Evolutionary conservation across 2,329 filamentous ascomycete species (phyloP).

Genomic region (Canariomyces notabilis): DNA sequence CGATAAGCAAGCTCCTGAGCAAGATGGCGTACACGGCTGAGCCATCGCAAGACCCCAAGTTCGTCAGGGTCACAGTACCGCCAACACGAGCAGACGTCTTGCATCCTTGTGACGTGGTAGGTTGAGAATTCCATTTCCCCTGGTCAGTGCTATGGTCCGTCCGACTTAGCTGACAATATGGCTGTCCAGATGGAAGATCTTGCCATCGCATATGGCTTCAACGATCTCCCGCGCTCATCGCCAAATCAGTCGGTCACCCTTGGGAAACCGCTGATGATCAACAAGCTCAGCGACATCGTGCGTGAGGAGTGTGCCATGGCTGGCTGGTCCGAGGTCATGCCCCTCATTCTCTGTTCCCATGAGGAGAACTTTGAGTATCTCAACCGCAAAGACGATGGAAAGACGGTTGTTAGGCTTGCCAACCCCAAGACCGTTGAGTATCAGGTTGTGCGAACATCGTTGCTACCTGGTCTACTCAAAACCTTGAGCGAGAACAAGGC

Average conservation of each 20-base stretch:
- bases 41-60: conserved; percentile 63
- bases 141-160: too few relatives aligned
- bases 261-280: conserved; percentile 81
- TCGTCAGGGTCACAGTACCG: conserved; percentile 77
- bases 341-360: conserved; percentile 91
- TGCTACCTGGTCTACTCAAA: conserved; percentile 85
- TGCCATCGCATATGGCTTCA: conserved; percentile 95
- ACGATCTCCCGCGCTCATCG: conserved; percentile 82
- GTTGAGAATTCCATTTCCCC: conserved; percentile 5
- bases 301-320: conserved; percentile 86
- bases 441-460: conserved; percentile 82
- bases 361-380: conserved; percentile 98
- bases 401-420: conserved; percentile 74
- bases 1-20: conserved; percentile 72
- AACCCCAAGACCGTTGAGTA: conserved; percentile 94
- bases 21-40: conserved; percentile 86
- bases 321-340: conserved; percentile 94
- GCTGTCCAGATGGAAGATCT: conserved; percentile 76
- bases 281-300: conserved; percentile 91
- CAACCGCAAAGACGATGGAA: conserved; percentile 82
- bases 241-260: conserved; percentile 82
- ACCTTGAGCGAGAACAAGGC: conserved; percentile 91
- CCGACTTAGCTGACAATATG: neutral
- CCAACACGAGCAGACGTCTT: conserved; percentile 90
- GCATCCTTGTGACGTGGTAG: conserved; percentile 80